phyloP scores from a whole-genome alignment of 2,329 filamentous ascomycete species.

The Fusarium graminum region DNA sequence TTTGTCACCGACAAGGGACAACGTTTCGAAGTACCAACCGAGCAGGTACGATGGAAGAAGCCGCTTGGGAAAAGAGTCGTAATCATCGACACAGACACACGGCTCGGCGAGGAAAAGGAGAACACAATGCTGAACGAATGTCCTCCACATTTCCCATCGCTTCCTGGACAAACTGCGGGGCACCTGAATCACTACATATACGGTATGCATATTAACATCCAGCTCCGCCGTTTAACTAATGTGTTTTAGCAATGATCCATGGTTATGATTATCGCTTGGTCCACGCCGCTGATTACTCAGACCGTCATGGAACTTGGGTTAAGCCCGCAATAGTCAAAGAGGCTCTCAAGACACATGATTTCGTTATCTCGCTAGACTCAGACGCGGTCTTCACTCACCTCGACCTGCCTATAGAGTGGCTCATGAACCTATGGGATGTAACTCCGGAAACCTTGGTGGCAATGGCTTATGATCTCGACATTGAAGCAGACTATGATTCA shows the following conservation, averaged over 20 bases:
- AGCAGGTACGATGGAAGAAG: conserved; percentile 19
- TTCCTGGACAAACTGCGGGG: conserved; percentile 19
- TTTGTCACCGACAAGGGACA: conserved; percentile 29
- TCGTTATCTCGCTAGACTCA: conserved; percentile 60
- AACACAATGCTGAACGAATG: conserved; percentile 21
- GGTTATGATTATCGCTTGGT: conserved; percentile 64
- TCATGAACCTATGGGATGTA: conserved; percentile 62
- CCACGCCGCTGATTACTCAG: conserved; percentile 56
- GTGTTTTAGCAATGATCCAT: conserved; percentile 54
- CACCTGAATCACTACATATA: conserved; percentile 46
- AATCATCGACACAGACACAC: conserved; percentile 22
- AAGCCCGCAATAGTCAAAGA: conserved; percentile 57
- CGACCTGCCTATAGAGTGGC: conserved; percentile 62
- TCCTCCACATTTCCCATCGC: background rate
- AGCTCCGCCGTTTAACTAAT: background rate
- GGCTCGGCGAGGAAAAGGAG: background rate
- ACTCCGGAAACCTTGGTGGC: conserved; percentile 57
- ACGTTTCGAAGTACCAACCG: conserved; percentile 9
- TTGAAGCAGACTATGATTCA: conserved; percentile 54
- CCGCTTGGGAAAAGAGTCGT: conserved; percentile 2
- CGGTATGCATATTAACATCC: conserved; percentile 8
- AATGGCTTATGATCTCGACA: conserved; percentile 60
- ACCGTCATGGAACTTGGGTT: conserved; percentile 62
- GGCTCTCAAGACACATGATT: conserved; percentile 55
- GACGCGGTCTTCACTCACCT: conserved; percentile 60